These are phyloP conservation scores for Clavaria fumosa DNA, from an alignment of 768 basidiomycete genomes.

Conservation along the genomic window DNA sequence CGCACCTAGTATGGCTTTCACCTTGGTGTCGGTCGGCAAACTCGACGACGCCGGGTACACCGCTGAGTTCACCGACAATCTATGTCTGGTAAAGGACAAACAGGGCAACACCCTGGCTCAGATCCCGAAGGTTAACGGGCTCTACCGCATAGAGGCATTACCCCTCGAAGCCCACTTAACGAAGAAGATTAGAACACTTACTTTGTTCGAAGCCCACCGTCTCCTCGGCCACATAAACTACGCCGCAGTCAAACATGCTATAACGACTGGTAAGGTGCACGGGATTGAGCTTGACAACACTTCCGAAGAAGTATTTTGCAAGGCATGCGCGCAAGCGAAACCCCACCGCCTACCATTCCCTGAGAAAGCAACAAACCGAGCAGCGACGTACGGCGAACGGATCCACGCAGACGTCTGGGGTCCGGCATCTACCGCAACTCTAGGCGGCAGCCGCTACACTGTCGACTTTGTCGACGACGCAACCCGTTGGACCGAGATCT, in stretches of 20 bases:
- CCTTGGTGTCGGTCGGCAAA: constrained; percentile 5
- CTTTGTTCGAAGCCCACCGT: neutral
- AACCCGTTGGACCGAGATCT: constrained; percentile 7
- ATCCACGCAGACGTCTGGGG: constrained; percentile 4
- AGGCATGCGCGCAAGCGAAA: constrained; percentile 2
- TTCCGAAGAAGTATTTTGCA: neutral
- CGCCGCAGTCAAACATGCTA: neutral
- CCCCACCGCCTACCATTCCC: constrained; percentile 3
- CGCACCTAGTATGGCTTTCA: constrained; percentile 6
- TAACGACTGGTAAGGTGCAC: neutral
- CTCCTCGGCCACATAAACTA: neutral
- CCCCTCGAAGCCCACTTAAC: neutral
- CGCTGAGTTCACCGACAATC: constrained; percentile 1
- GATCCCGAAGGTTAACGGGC: neutral
- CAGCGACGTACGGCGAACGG: constrained; percentile 7
- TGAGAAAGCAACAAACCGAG: neutral
- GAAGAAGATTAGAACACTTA: neutral
- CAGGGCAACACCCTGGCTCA: neutral
- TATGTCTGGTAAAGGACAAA: constrained; percentile 7
- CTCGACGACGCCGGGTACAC: constrained; percentile 3
- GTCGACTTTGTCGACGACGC: constrained; percentile 18
- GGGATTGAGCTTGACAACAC: neutral
- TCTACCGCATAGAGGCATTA: neutral
- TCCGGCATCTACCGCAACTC: neutral
- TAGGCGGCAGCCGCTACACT: neutral